Evolutionary conservation across 2,329 filamentous ascomycete genomes (phyloP).

Genomic region (Pseudopithomyces maydicus): DNA sequence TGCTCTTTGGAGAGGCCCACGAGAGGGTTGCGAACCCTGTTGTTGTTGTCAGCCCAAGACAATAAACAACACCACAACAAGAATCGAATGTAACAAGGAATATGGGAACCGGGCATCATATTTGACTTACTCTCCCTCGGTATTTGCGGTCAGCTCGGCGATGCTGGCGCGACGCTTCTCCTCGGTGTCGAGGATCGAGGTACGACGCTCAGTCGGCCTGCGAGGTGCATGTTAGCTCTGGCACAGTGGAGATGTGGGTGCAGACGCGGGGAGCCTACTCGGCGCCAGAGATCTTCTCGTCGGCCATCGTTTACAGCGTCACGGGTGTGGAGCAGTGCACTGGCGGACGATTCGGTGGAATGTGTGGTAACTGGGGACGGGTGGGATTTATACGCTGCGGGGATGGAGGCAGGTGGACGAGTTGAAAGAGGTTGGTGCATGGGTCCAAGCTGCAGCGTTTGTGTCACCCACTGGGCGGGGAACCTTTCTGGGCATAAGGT

Average conservation of each 20-base stretch:
- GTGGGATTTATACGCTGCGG: slow-evolving; percentile 7
- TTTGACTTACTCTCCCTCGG: slow-evolving; percentile 39
- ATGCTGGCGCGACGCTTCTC: slow-evolving; percentile 31
- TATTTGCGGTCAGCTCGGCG: slow-evolving; percentile 31
- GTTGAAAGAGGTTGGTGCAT: slow-evolving; percentile 5
- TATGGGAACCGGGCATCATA: neutral
- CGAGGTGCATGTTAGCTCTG: slow-evolving; percentile 8
- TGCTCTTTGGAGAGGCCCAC: slow-evolving; percentile 58
- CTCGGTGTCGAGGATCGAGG: slow-evolving; percentile 28
- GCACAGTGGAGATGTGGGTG: neutral
- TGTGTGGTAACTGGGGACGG: neutral
- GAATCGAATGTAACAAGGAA: neutral
- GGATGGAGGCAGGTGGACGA: slow-evolving; percentile 3
- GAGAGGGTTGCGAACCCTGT: slow-evolving; percentile 62
- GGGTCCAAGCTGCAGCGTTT: slow-evolving; percentile 4
- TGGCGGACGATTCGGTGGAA: neutral
- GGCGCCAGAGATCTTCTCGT: slow-evolving; percentile 5
- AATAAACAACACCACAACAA: neutral
- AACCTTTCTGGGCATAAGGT: neutral
- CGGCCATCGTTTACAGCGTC: slow-evolving; percentile 1
- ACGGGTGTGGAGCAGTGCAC: neutral
- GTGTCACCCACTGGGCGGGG: slow-evolving; percentile 5
- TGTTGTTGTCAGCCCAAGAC: slow-evolving; percentile 8
- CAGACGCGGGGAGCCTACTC: slow-evolving; percentile 4
- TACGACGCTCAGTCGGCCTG: slow-evolving; percentile 26